Evolutionary conservation across 257 asterid genomes (phyloP).

Genomic region (Plantago ovata): DNA sequence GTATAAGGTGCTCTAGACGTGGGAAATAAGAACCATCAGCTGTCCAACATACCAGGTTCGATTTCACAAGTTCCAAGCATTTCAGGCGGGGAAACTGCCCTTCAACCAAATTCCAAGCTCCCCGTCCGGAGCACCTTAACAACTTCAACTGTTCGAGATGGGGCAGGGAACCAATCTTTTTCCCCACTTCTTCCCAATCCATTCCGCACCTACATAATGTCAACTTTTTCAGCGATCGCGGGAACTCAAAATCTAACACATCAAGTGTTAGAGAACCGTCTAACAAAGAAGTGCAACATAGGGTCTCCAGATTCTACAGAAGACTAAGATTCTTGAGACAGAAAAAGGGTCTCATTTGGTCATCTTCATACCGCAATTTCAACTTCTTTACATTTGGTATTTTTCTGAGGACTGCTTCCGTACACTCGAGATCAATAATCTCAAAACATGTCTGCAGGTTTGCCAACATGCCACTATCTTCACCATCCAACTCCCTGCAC

Average conservation of each 20-base stretch:
- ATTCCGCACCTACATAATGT: not conserved
- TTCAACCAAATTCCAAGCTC: not conserved
- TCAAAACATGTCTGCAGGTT: not conserved
- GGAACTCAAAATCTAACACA: not conserved
- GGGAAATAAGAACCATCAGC: slow-evolving; percentile 20
- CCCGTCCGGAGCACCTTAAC: not conserved
- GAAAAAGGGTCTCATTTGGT: too few species aligned
- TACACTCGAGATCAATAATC: not conserved
- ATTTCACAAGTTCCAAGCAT: slow-evolving; percentile 18
- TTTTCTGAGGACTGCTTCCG: not conserved
- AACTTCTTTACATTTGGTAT: not conserved
- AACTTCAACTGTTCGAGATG: not conserved
- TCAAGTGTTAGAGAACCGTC: not conserved
- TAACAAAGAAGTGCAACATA: not conserved
- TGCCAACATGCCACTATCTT: not conserved
- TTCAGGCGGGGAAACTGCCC: slow-evolving; percentile 17
- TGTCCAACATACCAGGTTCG: slow-evolving; percentile 13
- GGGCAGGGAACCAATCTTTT: not conserved
- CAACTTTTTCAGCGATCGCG: not conserved
- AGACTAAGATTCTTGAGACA: not conserved
- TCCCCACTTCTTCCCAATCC: not conserved
- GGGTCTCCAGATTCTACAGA: not conserved
- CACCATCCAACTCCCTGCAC: too few species aligned
- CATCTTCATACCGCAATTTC: not conserved
- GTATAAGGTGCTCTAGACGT: slow-evolving; percentile 18